Evolutionary conservation across 2,329 filamentous ascomycete genomes (phyloP), one percentile per base, ranked within the genome.

Genomic region (Orbilia brochopaga): DNA sequence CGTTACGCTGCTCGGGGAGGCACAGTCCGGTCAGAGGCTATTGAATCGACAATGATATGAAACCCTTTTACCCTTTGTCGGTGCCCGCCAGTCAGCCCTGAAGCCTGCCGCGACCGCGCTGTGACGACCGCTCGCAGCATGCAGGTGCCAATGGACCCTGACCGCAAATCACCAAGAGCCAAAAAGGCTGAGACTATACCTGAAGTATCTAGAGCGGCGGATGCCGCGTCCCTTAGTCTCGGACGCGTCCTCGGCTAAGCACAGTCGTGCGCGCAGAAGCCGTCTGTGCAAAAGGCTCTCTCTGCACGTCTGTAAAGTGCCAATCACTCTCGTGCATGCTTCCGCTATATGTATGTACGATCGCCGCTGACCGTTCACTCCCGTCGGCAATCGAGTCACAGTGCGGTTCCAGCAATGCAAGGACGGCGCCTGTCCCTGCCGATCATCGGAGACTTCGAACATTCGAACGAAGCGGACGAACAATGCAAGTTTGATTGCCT

Each of bases 381-480:
- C 40, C 40, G 13, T 44, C 40, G 11, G 13, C 3, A 44, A 15
- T 44, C 17, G 40, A 15, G 11, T 44, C 15, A 3, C 40, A 15
- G 40, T 44, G 3, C 13, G 3, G 3, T 3, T 44, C 40, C 11
- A 44, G 40, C 40, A 37, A 4, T 44, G 40, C 11, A 15, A 5
- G 40, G 11, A 11, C 15, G 3, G 44, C 6, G 17, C 13, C 19
- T 15, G 44, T 48, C 6, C 44, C 44, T 48, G 44, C 4, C n/a
- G 44, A 48, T 48, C 44, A 48, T 19, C 19, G 44, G 44, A 48
- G 8, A 48, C 44, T 21, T 23, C 19, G 44, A 48, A 23, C 17
- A 19, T 48, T 48, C 15, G 8, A 19, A 48, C n/a, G 44, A 11
- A 48, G 8, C 15, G 44, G 21, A 21, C 44, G 19, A 48, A 48